Evolutionary conservation across 345 rosid species (phyloP).

Genomic region (Corchorus capsularis): DNA sequence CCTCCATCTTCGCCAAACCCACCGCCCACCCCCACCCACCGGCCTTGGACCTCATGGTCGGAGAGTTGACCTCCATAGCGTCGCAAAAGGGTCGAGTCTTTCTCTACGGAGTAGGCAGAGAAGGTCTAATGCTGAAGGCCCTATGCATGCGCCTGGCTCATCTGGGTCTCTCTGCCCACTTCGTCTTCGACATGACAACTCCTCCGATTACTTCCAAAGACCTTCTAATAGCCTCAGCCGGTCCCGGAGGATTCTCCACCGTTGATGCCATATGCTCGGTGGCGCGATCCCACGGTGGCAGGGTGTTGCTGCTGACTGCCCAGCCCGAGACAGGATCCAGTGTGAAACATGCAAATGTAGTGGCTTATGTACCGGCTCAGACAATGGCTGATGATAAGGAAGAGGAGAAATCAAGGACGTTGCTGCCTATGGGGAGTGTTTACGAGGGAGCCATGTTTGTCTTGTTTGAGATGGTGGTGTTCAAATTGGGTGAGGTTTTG

Average conservation of each 20-base stretch:
- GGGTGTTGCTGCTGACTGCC: slow-evolving; percentile 65
- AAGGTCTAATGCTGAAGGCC: slow-evolving; percentile 85
- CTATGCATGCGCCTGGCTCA: slow-evolving; percentile 86
- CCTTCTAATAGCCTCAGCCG: slow-evolving; percentile 80
- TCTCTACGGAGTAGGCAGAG: slow-evolving; percentile 89
- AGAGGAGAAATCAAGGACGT: slow-evolving; percentile 30
- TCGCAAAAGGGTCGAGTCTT: slow-evolving; percentile 50
- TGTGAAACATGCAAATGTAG: slow-evolving; percentile 62
- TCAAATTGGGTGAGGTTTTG: slow-evolving; percentile 57
- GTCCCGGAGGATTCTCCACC: slow-evolving; percentile 83
- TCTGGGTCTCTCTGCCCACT: slow-evolving; percentile 74
- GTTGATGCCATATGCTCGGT: slow-evolving; percentile 78
- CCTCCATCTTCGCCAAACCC: slow-evolving; percentile 59
- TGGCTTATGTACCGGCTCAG: slow-evolving; percentile 74
- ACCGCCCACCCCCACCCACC: slow-evolving; percentile 52
- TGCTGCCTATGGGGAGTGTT: slow-evolving; percentile 93
- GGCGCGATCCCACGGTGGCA: slow-evolving; percentile 60
- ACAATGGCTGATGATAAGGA: slow-evolving; percentile 71
- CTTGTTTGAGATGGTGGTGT: slow-evolving; percentile 89
- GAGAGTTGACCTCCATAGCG: slow-evolving; percentile 49
- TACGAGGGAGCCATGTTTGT: slow-evolving; percentile 89
- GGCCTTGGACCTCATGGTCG: slow-evolving; percentile 52
- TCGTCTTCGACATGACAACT: slow-evolving; percentile 82
- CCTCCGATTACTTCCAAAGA: slow-evolving; percentile 67
- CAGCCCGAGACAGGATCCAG: slow-evolving; percentile 64